A percentile compares a stretch with the other conserved stretches of the same genome.
Conservation (phyloP, 306 rosid genomes). For the Acmispon strigosus region DNA sequence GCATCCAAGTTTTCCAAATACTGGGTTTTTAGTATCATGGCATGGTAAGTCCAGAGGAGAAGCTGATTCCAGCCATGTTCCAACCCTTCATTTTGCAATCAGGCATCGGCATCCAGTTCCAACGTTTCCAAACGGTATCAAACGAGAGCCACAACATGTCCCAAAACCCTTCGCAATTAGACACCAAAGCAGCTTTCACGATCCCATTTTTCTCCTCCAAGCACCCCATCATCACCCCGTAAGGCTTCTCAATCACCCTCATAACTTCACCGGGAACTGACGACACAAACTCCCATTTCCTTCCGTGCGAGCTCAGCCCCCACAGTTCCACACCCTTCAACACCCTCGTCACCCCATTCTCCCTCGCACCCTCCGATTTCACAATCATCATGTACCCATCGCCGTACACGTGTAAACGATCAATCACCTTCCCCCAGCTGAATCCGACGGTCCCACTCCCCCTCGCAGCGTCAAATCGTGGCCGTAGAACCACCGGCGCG, state of each 20-base stretch:
- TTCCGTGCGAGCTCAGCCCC: constrained; percentile 35
- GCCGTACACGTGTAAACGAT: constrained; percentile 53
- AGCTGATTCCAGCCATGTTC: constrained; percentile 60
- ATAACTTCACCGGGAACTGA: constrained; percentile 18
- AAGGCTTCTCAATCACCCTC: constrained; percentile 36
- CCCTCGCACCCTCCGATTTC: constrained; percentile 28
- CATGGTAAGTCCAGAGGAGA: constrained; percentile 49
- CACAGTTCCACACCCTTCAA: constrained; percentile 47
- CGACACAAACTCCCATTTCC: constrained; percentile 39
- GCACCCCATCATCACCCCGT: constrained; percentile 63
- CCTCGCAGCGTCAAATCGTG: constrained; percentile 12
- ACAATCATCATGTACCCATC: constrained; percentile 64
- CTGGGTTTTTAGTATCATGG: constrained; percentile 12
- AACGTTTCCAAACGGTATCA: constrained; percentile 17
- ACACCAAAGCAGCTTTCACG: constrained; percentile 38
- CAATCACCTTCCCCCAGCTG: constrained; percentile 42
- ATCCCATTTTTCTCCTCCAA: constrained; percentile 44
- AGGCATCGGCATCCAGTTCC: constrained; percentile 48
- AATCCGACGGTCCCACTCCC: constrained; percentile 27
- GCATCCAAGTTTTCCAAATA: too few relatives aligned
- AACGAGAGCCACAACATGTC: constrained; percentile 43
- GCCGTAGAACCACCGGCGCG: constrained; percentile 31
- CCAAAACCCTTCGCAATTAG: constrained; percentile 53
- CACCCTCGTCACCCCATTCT: not conserved
- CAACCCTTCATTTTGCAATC: constrained; percentile 58